phyloP scores from a whole-genome alignment of 345 rosid species.

The Pistacia atlantica region DNA sequence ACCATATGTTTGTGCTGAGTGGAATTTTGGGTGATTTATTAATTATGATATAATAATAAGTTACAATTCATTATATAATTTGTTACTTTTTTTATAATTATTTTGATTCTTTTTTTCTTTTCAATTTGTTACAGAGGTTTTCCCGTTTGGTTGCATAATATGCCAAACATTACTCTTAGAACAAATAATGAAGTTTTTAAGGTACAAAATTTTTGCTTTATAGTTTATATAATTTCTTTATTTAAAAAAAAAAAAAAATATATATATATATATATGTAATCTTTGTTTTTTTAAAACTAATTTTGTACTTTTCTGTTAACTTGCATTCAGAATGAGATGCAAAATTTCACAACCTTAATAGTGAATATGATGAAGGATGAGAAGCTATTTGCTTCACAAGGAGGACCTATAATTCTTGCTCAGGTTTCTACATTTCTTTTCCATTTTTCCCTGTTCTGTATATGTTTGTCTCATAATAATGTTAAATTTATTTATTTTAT shows the following conservation, averaged over 20 bases:
- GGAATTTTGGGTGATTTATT: conserved; percentile 44
- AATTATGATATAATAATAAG: background rate
- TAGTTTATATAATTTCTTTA: background rate
- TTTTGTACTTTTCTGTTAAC: background rate
- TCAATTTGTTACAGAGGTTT: conserved; percentile 42
- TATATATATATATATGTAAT: too few species aligned
- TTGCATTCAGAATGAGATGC: conserved; percentile 41
- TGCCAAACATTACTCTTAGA: conserved; percentile 47
- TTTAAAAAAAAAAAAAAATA: too few species aligned
- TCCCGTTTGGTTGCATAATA: conserved; percentile 67
- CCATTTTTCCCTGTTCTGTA: background rate
- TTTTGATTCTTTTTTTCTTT: background rate
- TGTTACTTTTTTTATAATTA: background rate
- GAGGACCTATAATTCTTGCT: conserved; percentile 51
- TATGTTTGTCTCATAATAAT: background rate
- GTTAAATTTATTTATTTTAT: background rate
- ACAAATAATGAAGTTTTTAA: conserved; percentile 47
- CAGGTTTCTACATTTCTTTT: conserved; percentile 28
- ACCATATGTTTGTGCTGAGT: conserved; percentile 52
- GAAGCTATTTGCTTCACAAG: conserved; percentile 44
- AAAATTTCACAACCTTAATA: conserved; percentile 37
- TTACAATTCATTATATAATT: background rate
- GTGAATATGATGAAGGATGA: conserved; percentile 37
- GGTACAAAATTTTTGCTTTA: conserved; percentile 33
- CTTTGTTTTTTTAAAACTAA: background rate